These are phyloP conservation scores for Phialophora expanda DNA, from an alignment of 2,329 filamentous ascomycete species.

Conservation along the genomic window DNA sequence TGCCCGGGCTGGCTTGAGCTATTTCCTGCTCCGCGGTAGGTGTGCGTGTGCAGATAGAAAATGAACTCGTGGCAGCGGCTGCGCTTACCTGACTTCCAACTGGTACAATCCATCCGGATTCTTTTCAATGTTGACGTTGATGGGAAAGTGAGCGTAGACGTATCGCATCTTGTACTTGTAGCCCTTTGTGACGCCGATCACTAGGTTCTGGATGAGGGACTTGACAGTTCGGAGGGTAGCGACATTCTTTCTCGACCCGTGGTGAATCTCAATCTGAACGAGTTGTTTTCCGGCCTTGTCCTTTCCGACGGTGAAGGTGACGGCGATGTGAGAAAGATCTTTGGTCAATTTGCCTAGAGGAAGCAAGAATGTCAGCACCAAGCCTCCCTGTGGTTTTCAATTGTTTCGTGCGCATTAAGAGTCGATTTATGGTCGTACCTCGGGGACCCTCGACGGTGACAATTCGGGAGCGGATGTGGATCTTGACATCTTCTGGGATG, in stretches of 20 bases:
- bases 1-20: not conserved
- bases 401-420: not conserved
- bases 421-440: slow-evolving; percentile 60
- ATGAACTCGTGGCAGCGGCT: not conserved
- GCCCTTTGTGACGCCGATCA: slow-evolving; percentile 97
- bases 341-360: slow-evolving; percentile 86
- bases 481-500: slow-evolving; percentile 97
- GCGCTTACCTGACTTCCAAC: slow-evolving; percentile 91
- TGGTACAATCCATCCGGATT: slow-evolving; percentile 84
- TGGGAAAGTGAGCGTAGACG: slow-evolving; percentile 99
- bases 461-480: slow-evolving; percentile 94
- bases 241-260: slow-evolving; percentile 96
- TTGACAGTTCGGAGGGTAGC: slow-evolving; percentile 97
- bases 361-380: slow-evolving; percentile 24
- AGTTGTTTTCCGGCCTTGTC: slow-evolving; percentile 55
- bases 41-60: not conserved
- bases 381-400: not conserved
- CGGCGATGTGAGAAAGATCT: slow-evolving; percentile 94
- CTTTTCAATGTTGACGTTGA: slow-evolving; percentile 99
- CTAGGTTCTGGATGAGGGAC: slow-evolving; percentile 97
- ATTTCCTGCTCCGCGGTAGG: not conserved
- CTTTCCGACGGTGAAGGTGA: slow-evolving; percentile 91
- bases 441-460: slow-evolving; percentile 97
- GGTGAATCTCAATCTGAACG: slow-evolving; percentile 98
- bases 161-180: slow-evolving; percentile 99